Evolutionary conservation across 495 filamentous ascomycete species (phyloP).

Genomic region (Tuber umbilicatum): DNA sequence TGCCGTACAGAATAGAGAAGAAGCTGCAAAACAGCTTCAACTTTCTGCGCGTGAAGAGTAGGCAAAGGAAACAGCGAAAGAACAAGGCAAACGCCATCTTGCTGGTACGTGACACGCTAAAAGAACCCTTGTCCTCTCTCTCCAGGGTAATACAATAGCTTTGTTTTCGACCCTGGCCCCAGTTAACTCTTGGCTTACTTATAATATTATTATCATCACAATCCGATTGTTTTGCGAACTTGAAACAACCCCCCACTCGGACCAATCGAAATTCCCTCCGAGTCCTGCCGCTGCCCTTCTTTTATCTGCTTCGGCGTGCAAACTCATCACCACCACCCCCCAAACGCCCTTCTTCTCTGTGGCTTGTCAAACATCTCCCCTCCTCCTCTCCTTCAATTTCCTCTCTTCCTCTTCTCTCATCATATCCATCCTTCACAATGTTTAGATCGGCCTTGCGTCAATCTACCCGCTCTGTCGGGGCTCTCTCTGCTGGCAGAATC

Average conservation of each 20-base stretch:
- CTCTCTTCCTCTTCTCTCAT: conserved; percentile 42
- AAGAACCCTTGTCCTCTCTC: not conserved
- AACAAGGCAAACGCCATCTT: not conserved
- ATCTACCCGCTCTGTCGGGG: conserved; percentile 86
- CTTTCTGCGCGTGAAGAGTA: not conserved
- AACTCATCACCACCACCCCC: conserved; percentile 51
- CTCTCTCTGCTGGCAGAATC: conserved; percentile 85
- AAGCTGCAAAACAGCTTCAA: not conserved
- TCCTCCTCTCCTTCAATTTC: conserved; percentile 27
- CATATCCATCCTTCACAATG: conserved; percentile 63
- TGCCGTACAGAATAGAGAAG: not conserved
- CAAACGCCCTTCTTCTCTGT: conserved; percentile 44
- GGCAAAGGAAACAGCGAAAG: not conserved
- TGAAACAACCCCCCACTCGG: not conserved
- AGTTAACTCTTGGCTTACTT: not conserved
- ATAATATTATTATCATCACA: not conserved
- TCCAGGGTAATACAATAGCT: not conserved
- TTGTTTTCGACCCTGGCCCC: not conserved
- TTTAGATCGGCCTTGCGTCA: conserved; percentile 97
- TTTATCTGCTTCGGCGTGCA: conserved; percentile 33
- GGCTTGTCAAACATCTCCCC: conserved; percentile 38
- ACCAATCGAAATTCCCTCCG: conserved; percentile 47
- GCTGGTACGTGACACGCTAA: not conserved
- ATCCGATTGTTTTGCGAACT: not conserved
- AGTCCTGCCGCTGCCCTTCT: conserved; percentile 31